Conservation (phyloP, 2,329 filamentous ascomycete species). For the Westerdykella ornata region DNA sequence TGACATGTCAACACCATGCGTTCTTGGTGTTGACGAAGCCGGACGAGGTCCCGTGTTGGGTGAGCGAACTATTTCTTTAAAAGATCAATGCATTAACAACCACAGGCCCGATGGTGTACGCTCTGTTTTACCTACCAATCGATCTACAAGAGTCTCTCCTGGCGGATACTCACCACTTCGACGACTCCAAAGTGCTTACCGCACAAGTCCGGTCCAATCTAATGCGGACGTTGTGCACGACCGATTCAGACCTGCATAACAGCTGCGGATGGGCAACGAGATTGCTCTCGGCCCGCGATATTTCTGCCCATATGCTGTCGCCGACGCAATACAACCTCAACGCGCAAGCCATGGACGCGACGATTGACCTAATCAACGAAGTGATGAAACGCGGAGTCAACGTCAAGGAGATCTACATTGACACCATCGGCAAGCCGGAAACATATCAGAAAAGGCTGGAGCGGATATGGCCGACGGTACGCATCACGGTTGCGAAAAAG, state of each 20-base stretch:
- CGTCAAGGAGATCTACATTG: slow-evolving; percentile 83
- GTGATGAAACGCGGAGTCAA: slow-evolving; percentile 75
- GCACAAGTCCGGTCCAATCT: slow-evolving; percentile 69
- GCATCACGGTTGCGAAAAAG: slow-evolving; percentile 56
- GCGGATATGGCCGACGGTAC: slow-evolving; percentile 66
- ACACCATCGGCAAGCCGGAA: slow-evolving; percentile 80
- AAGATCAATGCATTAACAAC: slow-evolving; percentile 8
- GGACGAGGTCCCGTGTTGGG: slow-evolving; percentile 90
- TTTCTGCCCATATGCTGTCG: slow-evolving; percentile 69
- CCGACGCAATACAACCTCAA: slow-evolving; percentile 77
- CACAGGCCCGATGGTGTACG: slow-evolving; percentile 59
- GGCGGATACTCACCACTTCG: slow-evolving; percentile 73
- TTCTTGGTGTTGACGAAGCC: slow-evolving; percentile 87
- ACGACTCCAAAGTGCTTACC: slow-evolving; percentile 90
- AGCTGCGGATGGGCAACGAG: slow-evolving; percentile 79
- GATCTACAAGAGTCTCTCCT: slow-evolving; percentile 65
- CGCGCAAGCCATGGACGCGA: slow-evolving; percentile 90
- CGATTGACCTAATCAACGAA: slow-evolving; percentile 69
- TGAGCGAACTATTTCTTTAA: slow-evolving; percentile 41
- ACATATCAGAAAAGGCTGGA: slow-evolving; percentile 80
- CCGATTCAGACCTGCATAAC: slow-evolving; percentile 50
- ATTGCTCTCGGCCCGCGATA: slow-evolving; percentile 75
- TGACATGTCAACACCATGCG: slow-evolving; percentile 55
- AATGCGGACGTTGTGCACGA: slow-evolving; percentile 64
- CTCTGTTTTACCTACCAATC: slow-evolving; percentile 63